Conservation (phyloP, 371 early-diverging fungal species). For the Mucor circinelloides region DNA sequence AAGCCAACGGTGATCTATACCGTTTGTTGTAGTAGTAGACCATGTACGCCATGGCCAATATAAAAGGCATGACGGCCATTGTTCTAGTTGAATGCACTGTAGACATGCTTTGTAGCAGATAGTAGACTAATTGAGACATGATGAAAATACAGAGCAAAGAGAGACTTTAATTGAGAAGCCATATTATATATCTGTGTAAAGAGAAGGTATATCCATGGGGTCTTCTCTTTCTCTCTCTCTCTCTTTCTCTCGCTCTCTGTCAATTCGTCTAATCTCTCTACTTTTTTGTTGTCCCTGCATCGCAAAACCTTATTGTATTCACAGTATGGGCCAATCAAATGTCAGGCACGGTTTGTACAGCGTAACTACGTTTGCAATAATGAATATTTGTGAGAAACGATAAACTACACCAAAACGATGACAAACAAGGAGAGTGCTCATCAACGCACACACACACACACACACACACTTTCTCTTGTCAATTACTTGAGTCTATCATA, state of each 20-base stretch:
- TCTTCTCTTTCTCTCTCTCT: not conserved
- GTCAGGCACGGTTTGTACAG: not conserved
- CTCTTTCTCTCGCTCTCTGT: not conserved
- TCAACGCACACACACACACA: not conserved
- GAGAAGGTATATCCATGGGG: not conserved
- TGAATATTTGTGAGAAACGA: not conserved
- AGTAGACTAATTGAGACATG: not conserved
- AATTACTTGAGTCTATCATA: not conserved
- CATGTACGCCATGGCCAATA: not conserved
- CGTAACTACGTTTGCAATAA: not conserved
- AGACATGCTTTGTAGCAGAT: not conserved
- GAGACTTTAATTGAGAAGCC: not conserved
- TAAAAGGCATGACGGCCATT: not conserved
- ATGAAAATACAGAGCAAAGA: not conserved
- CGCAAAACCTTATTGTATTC: conserved; percentile 24
- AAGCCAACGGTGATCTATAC: conserved; percentile 29
- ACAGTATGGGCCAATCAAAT: conserved; percentile 23
- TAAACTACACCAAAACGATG: not conserved
- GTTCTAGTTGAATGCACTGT: not conserved
- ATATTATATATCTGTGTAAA: not conserved
- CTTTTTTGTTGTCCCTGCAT: not conserved
- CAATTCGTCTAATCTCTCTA: not conserved
- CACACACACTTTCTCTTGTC: not conserved
- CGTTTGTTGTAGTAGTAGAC: conserved; percentile 26
- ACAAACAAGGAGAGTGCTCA: not conserved